Evolutionary conservation across 2,329 filamentous ascomycete species (phyloP), one percentile per base, ranked within the genome.

Genomic region (Nigrograna mackinnonii): DNA sequence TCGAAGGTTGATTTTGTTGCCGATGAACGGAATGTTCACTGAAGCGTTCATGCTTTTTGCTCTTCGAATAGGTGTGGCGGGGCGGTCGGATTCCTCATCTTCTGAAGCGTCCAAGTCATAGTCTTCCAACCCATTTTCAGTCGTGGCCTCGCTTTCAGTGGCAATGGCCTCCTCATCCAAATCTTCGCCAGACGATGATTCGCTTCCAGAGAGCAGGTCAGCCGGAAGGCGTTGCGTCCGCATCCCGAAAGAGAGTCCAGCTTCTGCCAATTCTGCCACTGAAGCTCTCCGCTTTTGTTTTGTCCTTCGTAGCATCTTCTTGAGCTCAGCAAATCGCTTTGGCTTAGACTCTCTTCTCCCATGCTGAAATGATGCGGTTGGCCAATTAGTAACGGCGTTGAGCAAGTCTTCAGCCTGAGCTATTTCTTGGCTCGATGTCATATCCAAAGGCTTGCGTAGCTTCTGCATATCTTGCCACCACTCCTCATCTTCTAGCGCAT

Each of bases 391-490:
- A 16, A 71, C 60, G 22, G 65, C 62, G 34, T 70, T 64, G 3
- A 78, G 65, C 13, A 78, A 62, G 30, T 69, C 70, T 13, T 69
- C 67, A 21, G 75, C 67, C 22, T 74, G 65, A n/a, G 69, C 64
- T 13, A 76, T 44, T 41, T 75, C 70, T 47, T 77, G 71, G n/a
- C 62, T 66, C 11, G 68, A 65, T 33, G 62, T 71, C 39, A 68
- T 46, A 12, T 55, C 49, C 2, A 57, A 57, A 13, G 64, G 62
- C 32, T 57, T 62, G 46, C 74, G 68, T 49, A 74, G 53, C 32
- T 70, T 75, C 53, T 86, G 83, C 4, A 94, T 72, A 31, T 91
- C 85, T 36, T 85, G 78, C 90, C 90, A 95, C 90, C 90, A 95
- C 22, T 85, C 81, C 56, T 94, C 86, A 7, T 84, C 80, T 50